A percentile compares a stretch with the other conserved stretches of the same genome.
phyloP scores from a whole-genome alignment of 2,329 filamentous ascomycete species.

The Orbilia oligospora region DNA sequence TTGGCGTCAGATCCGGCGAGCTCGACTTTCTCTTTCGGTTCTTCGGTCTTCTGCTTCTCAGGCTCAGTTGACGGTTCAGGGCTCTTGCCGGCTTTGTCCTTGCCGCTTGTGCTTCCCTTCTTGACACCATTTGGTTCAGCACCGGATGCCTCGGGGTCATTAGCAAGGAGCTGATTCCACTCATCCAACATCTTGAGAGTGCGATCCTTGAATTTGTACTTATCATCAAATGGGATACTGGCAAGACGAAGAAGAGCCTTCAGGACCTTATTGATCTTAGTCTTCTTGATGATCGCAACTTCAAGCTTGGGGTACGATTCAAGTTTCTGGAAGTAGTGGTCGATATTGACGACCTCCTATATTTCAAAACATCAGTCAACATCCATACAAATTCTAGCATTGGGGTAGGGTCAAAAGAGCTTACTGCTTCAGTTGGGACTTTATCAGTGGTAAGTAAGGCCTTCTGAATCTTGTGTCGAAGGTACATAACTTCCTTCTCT shows the following conservation, averaged over 20 bases:
- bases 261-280: constrained; percentile 99
- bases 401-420: background rate
- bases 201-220: constrained; percentile 89
- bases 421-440: constrained; percentile 81
- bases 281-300: constrained; percentile 86
- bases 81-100: constrained; percentile 53
- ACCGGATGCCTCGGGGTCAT: constrained; percentile 66
- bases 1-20: constrained; percentile 57
- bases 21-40: constrained; percentile 57
- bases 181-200: constrained; percentile 83
- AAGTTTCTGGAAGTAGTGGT: constrained; percentile 74
- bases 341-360: constrained; percentile 67
- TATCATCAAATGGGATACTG: constrained; percentile 87
- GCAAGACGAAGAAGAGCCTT: constrained; percentile 92
- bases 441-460: constrained; percentile 88
- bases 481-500: constrained; percentile 86
- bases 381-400: constrained; percentile 65
- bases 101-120: constrained; percentile 65
- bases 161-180: constrained; percentile 86
- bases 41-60: constrained; percentile 60
- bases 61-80: constrained; percentile 65
- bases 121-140: constrained; percentile 63
- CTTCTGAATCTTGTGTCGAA: constrained; percentile 94
- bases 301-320: constrained; percentile 86
- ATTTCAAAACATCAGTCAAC: constrained; percentile 15